A percentile compares a stretch with the other conserved stretches of the same genome.
Conservation (phyloP, 1,284 basidiomycete species). For the Moesziomyces globuligerus region DNA sequence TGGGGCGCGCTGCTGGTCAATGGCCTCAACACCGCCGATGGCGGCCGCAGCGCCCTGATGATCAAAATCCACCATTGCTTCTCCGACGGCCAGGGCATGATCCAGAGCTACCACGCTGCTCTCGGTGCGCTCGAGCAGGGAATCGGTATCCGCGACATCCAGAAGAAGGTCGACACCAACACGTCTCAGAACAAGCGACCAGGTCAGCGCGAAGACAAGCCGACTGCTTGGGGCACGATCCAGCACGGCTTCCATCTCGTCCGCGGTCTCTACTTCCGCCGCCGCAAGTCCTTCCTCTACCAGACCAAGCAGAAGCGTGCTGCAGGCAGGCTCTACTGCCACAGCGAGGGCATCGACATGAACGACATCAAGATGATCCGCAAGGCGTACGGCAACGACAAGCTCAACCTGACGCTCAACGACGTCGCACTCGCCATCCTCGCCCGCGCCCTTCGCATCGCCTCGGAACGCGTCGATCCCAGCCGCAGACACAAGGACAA, state of each 20-base stretch:
- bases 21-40: conserved; percentile 60
- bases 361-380: conserved; percentile 64
- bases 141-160: conserved; percentile 57
- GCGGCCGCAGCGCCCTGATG: conserved; percentile 62
- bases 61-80: conserved; percentile 67
- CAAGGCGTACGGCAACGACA: conserved; percentile 56
- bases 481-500: conserved; percentile 54
- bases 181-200: conserved; percentile 49
- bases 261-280: conserved; percentile 64
- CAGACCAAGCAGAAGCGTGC: conserved; percentile 38
- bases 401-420: conserved; percentile 61
- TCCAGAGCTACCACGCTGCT: conserved; percentile 65
- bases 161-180: conserved; percentile 58
- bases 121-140: conserved; percentile 58
- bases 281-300: conserved; percentile 61
- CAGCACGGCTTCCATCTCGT: conserved; percentile 55
- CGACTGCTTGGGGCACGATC: conserved; percentile 56
- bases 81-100: conserved; percentile 67
- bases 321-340: conserved; percentile 57
- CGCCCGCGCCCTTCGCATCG: conserved; percentile 59
- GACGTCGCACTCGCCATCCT: conserved; percentile 65
- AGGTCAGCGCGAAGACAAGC: conserved; percentile 56
- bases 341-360: conserved; percentile 64
- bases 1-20: conserved; percentile 66
- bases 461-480: conserved; percentile 52